phyloP scores from a whole-genome alignment of 352 stramenopile genomes.

The Phytopythium litorale region DNA sequence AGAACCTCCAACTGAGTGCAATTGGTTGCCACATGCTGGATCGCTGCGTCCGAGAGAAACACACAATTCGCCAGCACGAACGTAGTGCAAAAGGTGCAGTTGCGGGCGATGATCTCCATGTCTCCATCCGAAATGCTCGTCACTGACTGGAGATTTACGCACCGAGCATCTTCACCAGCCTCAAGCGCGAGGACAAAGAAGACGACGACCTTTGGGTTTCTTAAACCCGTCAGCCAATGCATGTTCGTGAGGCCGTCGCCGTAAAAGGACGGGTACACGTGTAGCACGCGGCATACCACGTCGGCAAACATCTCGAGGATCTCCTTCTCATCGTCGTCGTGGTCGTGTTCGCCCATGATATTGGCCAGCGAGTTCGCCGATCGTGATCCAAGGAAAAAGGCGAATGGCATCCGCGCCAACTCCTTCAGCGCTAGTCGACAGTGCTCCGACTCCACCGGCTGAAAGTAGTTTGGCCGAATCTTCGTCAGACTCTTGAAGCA shows the following conservation, averaged over 20 bases:
- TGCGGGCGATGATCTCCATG: conserved; percentile 53
- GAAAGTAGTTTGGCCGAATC: conserved; percentile 58
- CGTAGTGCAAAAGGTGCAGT: conserved; percentile 45
- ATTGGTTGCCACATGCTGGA: conserved; percentile 34
- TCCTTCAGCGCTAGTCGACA: conserved; percentile 47
- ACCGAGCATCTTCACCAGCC: conserved; percentile 43
- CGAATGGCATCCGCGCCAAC: conserved; percentile 58
- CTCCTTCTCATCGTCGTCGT: conserved; percentile 34
- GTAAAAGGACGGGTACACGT: conserved; percentile 58
- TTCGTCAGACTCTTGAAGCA: conserved; percentile 54
- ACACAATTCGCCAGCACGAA: conserved; percentile 40
- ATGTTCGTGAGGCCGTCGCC: conserved; percentile 69
- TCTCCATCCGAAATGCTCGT: conserved; percentile 43
- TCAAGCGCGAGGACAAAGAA: conserved; percentile 65
- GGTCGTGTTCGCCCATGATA: conserved; percentile 37
- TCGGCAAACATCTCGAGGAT: conserved; percentile 56
- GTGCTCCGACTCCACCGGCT: conserved; percentile 35
- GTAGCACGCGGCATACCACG: conserved; percentile 60
- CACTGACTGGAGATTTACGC: conserved; percentile 53
- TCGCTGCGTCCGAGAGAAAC: conserved; percentile 30
- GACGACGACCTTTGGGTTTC: conserved; percentile 45
- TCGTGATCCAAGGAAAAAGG: conserved; percentile 60
- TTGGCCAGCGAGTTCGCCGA: conserved; percentile 53
- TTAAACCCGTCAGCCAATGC: conserved; percentile 47
- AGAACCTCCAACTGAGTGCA: conserved; percentile 73